Evolutionary conservation across 1,284 basidiomycete genomes (phyloP), one percentile per base, ranked within the genome.

Genomic region (Testicularia cyperi): DNA sequence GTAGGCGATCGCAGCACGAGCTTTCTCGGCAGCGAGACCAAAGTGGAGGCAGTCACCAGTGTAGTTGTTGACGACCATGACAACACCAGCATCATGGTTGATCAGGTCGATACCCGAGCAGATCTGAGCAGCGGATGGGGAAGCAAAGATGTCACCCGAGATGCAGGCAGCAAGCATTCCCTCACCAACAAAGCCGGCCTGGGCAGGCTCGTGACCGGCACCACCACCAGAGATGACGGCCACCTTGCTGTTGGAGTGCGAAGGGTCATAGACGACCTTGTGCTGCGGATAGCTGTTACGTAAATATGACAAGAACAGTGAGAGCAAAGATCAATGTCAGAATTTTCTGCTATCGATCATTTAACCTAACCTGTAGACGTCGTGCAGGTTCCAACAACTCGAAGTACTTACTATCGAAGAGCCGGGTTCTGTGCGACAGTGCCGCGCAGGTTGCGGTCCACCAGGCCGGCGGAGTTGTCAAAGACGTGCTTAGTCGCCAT

Each of bases 121-220:
- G 25, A 82, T 80, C 65, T 81, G 80, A 34, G 70, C 74, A 3
- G 80, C 79, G 22, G 77, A 79, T 1, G 81, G 81, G 39, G 78
- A 79, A 6, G 81, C 81, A 64, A 82, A 82, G 20, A 82, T 77
- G 57, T 81, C 80, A n/a, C 80, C 80, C 0, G 77, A 77, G 9
- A 80, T 78, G 54, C 75, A 73, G 5, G 78, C 80, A 12, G 74
- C 72, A 26, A 81, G 68, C 57, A 81, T 66, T 2, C 80, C 80
- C 25, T 62, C 52, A 15, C 80, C 80, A 6, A 79, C 77, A 35
- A 78, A 74, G 20, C 78, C 70, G 19, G 65, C 69, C 44, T 74
- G 74, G 21, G 62, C 67, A 23, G 79, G 79, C 68, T 81, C 80
- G 63, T 80, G 80, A 13, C 80, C 80, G 8, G 74, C 75, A 30